Conservation (phyloP, 1,139 yeast species). For the Pneumocystis carinii region DNA sequence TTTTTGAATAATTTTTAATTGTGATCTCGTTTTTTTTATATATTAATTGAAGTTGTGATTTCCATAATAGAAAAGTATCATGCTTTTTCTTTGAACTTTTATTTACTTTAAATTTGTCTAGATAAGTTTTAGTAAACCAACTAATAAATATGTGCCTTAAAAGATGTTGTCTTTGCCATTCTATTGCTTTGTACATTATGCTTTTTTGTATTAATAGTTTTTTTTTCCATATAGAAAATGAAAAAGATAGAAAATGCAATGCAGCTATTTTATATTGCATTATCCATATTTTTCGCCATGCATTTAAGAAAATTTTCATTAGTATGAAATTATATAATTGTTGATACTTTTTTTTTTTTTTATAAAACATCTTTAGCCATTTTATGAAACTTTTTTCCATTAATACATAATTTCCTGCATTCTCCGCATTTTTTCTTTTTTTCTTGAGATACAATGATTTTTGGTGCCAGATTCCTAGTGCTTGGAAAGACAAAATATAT, state of each 20-base stretch:
- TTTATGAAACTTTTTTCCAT: background rate
- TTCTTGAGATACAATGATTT: background rate
- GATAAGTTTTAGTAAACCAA: background rate
- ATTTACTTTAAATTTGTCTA: background rate
- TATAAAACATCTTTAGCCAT: background rate
- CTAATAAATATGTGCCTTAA: background rate
- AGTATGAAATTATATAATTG: background rate
- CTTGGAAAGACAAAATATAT: background rate
- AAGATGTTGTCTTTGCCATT: background rate
- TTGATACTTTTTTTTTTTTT: background rate
- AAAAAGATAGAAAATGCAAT: background rate
- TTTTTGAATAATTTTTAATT: background rate
- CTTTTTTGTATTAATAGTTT: background rate
- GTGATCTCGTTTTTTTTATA: background rate
- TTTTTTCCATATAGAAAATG: conserved; percentile 1
- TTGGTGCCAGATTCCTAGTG: background rate
- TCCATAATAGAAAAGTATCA: background rate
- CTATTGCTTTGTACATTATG: background rate
- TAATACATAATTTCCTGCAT: background rate
- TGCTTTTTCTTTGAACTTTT: background rate
- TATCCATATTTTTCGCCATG: background rate
- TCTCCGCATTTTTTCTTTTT: background rate
- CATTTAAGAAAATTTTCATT: background rate
- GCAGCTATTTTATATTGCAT: background rate
- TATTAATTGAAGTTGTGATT: background rate